Conservation (phyloP, 2,329 filamentous ascomycete species). For the Pezicula neosporulosa region DNA sequence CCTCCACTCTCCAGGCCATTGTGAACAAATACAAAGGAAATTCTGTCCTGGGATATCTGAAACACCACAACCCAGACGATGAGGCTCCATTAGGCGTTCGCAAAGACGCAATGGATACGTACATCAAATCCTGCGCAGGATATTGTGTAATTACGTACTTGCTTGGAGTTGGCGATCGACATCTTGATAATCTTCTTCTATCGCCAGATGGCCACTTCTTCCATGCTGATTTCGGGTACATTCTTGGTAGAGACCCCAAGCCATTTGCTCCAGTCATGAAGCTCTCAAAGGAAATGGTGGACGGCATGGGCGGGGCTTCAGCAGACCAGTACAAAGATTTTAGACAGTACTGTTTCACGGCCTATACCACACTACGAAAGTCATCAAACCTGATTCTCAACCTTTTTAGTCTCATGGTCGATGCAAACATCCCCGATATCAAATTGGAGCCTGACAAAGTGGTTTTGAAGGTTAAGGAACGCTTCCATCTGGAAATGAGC, state of each 20-base stretch:
- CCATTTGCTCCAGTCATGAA: constrained; percentile 98
- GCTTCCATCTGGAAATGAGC: constrained; percentile 85
- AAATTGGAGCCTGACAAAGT: constrained; percentile 89
- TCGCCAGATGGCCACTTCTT: constrained; percentile 93
- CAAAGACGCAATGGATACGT: constrained; percentile 91
- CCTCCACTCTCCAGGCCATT: constrained; percentile 78
- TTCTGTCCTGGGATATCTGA: constrained; percentile 77
- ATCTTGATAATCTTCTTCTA: constrained; percentile 91
- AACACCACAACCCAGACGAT: constrained; percentile 84
- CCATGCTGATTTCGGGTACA: constrained; percentile 98
- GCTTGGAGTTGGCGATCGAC: constrained; percentile 90
- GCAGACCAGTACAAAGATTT: constrained; percentile 84
- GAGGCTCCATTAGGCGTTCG: constrained; percentile 79
- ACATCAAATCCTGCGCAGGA: constrained; percentile 91
- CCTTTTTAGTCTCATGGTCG: constrained; percentile 93
- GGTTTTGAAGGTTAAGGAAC: constrained; percentile 89
- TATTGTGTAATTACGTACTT: constrained; percentile 99
- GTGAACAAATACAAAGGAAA: constrained; percentile 75
- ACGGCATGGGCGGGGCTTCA: constrained; percentile 87
- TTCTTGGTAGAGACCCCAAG: constrained; percentile 93
- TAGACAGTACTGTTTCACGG: constrained; percentile 93
- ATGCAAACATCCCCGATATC: constrained; percentile 96
- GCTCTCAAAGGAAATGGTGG: constrained; percentile 95
- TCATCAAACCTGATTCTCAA: constrained; percentile 90
- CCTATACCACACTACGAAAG: constrained; percentile 88